phyloP scores from a whole-genome alignment of 495 filamentous ascomycete species.

The Xylaria longipes region DNA sequence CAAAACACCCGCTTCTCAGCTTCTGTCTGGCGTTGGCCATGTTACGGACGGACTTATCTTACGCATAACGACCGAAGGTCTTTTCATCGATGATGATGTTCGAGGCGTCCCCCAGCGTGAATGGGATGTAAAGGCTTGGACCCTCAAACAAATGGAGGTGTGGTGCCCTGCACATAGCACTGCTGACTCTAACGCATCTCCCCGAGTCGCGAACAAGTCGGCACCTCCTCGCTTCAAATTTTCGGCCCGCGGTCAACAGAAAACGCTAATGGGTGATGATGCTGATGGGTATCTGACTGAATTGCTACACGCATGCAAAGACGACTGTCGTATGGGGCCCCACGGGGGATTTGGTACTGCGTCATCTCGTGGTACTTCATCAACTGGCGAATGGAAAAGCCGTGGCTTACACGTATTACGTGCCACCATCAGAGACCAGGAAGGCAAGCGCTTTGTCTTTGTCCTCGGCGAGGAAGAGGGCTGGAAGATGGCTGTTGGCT shows the following conservation, averaged over 20 bases:
- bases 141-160: constrained; percentile 88
- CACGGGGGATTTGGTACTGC: constrained; percentile 39
- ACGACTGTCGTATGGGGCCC: constrained; percentile 59
- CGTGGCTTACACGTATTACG: constrained; percentile 77
- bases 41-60: constrained; percentile 85
- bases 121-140: constrained; percentile 99
- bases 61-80: constrained; percentile 82
- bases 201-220: constrained; percentile 49
- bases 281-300: constrained; percentile 65
- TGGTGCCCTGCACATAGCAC: constrained; percentile 70
- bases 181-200: constrained; percentile 33
- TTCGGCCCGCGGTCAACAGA: constrained; percentile 48
- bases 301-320: constrained; percentile 66
- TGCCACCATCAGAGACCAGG: constrained; percentile 81
- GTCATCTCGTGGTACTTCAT: constrained; percentile 42
- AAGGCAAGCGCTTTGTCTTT: constrained; percentile 84
- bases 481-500: constrained; percentile 89
- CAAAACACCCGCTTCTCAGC: constrained; percentile 78
- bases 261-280: constrained; percentile 62
- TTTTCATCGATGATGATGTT: constrained; percentile 96
- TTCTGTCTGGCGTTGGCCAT: constrained; percentile 72
- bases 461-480: constrained; percentile 81
- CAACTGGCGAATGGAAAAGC: constrained; percentile 55
- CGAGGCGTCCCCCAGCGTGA: constrained; percentile 86
- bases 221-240: constrained; percentile 36